Base-by-base conservation (phyloP, 2,329 filamentous ascomycete genomes). In the Fusarium albidum region DNA sequence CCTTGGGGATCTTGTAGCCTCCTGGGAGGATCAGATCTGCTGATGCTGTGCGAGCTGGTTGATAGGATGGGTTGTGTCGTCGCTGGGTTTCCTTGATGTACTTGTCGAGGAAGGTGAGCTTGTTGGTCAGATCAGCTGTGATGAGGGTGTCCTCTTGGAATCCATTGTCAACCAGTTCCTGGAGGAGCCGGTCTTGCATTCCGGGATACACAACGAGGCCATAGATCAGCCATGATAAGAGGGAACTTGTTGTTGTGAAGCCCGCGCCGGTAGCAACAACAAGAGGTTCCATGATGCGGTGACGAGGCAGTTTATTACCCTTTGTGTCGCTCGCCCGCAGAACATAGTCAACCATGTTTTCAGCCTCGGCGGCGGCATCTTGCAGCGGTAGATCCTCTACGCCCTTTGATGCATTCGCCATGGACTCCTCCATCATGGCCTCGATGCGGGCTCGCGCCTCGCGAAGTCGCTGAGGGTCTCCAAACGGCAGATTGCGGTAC, bases 81-180 rank as follows among this genome's bases (percentile, higher is more conserved):
- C 84, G 78, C 65, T 84, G 83, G 1, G 78, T 83, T 66, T 87
- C 84, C 68, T 87, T 86, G 74, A 87, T 71, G 67, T 79, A 84
- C 39, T 79, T 78, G 66, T 85, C 82, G 9, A 84, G 75, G 69
- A 80, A 85, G 3, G 71, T 64, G 6, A 87, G 75, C 35, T 73
- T 70, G 43, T 77, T 70, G 3, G 77, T 78, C 3, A 79, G 55
- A 9, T 84, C 82, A 1, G 78, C 70, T 0, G 79, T 79, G 18
- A 80, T 71, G 33, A 77, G 66, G 0, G 73, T 81, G 12, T 77
- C 63, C 9, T 77, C 73, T 34, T 71, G 67, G 37, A 79, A 75
- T 9, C 65, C 78, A 33, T 79, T 66, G 62, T 83, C 80, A 27
- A 86, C 63, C 9, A 86, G 70, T 55, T 87, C 84, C 61, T 87